Evolutionary conservation across 352 stramenopile genomes (phyloP), one percentile per base, ranked within the genome.

Genomic region (Globisporangium nunn): DNA sequence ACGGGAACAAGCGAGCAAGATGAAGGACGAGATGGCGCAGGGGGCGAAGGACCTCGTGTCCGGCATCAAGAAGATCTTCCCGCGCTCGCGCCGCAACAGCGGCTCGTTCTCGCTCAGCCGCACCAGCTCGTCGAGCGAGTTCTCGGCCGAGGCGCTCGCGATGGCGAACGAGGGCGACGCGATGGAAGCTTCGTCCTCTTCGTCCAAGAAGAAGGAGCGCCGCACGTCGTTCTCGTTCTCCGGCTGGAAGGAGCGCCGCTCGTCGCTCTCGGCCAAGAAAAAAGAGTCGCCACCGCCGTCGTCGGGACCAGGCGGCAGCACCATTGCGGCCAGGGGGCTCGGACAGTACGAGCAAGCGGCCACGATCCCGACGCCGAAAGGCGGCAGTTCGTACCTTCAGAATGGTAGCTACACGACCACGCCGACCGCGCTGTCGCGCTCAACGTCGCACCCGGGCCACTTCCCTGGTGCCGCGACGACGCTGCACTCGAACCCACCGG

Each of bases 41-140:
- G 74, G 87, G 57, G 79, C 78, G 61, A 90, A 90, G 62, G 79
- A 90, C 63, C 77, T 90, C 8, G 85, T 85, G 61, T 79, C 79
- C 55, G 79, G 79, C 18, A 82, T 90, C 57, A 90, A 90, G 70
- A 90, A 90, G 75, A 81, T 87, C 63, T 81, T 82, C 61, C 74
- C 79, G 31, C 64, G 71, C 29, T 70, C 69, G 29, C 67, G 65
- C 14, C 73, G 79, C 56, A 78, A 66, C 51, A 78, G 67, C 51
- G 70, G 70, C 48, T 81, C 71, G 23, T 87, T 87, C 66, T 84
- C 74, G 40, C 52, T 65, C 29, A 40, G 59, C 31, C 72, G 70
- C 51, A 23, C 50, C n/a, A 62, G 59, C 28, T 55, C 55, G 31
- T 59, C 50, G 35, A 51, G 52, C 4, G 69, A 73, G 23, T 44